Percentiles rank a stretch among this genome's conserved stretches.
Conservation (phyloP, 2,329 filamentous ascomycete genomes). For the Fusarium paranaense region DNA sequence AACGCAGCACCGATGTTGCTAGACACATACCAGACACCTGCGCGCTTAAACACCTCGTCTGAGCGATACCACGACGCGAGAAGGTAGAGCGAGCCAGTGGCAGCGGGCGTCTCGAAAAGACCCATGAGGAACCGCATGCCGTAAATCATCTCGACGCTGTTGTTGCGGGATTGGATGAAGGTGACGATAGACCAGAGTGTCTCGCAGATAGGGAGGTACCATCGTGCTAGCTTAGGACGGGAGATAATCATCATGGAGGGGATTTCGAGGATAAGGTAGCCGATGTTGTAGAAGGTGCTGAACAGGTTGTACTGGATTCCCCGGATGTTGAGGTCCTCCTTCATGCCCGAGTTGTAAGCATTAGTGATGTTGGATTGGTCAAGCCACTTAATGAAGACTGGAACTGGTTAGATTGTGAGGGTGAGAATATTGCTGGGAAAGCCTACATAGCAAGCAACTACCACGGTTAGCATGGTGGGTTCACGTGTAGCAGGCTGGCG, state of each 20-base stretch:
- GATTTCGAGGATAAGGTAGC: slow-evolving; percentile 42
- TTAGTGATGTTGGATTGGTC: slow-evolving; percentile 49
- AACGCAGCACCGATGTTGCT: slow-evolving; percentile 30
- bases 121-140: slow-evolving; percentile 34
- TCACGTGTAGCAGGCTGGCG: background rate
- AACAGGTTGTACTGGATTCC: slow-evolving; percentile 48
- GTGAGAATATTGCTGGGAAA: background rate
- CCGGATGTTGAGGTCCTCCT: slow-evolving; percentile 49
- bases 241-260: slow-evolving; percentile 43
- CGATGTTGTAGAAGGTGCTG: slow-evolving; percentile 45
- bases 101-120: slow-evolving; percentile 32
- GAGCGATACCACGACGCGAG: slow-evolving; percentile 51
- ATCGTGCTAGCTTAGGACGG: slow-evolving; percentile 23
- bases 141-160: slow-evolving; percentile 23
- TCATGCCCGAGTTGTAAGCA: slow-evolving; percentile 55
- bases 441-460: slow-evolving; percentile 28
- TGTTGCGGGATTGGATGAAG: slow-evolving; percentile 11
- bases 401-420: background rate
- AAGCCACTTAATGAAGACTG: slow-evolving; percentile 49
- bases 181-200: slow-evolving; percentile 28
- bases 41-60: slow-evolving; percentile 59
- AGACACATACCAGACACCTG: slow-evolving; percentile 60
- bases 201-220: slow-evolving; percentile 23
- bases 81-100: slow-evolving; percentile 44
- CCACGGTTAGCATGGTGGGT: background rate